These are phyloP conservation scores for Nakaseomyces kungkrabaensis DNA, from an alignment of 1,139 yeast genomes.

Conservation along the genomic window DNA sequence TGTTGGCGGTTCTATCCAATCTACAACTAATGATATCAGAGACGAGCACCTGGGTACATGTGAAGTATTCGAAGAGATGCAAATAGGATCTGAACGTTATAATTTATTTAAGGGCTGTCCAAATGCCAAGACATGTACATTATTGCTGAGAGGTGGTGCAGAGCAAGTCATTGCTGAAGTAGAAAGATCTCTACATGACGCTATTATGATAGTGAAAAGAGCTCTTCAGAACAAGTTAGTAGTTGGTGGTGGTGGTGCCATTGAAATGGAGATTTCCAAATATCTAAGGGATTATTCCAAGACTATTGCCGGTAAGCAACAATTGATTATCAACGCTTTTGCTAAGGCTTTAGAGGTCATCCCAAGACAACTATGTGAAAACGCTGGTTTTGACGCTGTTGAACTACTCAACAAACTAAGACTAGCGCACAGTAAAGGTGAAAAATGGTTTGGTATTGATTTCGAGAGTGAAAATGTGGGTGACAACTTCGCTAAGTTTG, in stretches of 20 bases:
- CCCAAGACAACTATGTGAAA: conserved; percentile 95
- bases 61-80: conserved; percentile 78
- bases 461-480: conserved; percentile 77
- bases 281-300: conserved; percentile 79
- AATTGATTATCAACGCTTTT: conserved; percentile 78
- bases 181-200: conserved; percentile 94
- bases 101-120: conserved; percentile 91
- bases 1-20: conserved; percentile 86
- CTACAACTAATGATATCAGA: conserved; percentile 74
- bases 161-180: conserved; percentile 98
- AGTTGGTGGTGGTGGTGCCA: conserved; percentile 99
- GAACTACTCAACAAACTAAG: conserved; percentile 83
- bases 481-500: conserved; percentile 74
- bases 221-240: conserved; percentile 78
- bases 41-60: conserved; percentile 78
- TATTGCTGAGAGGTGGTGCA: conserved; percentile 92
- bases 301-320: conserved; percentile 92
- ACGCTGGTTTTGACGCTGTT: conserved; percentile 95
- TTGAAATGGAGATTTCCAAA: conserved; percentile 92
- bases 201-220: conserved; percentile 95
- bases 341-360: conserved; percentile 93
- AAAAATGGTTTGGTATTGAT: conserved; percentile 85
- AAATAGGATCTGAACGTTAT: conserved; percentile 91
- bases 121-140: conserved; percentile 84
- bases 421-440: conserved; percentile 91